These are phyloP conservation scores for Nematodospora anomalae DNA, from an alignment of 1,139 yeast species.

Conservation along the genomic window DNA sequence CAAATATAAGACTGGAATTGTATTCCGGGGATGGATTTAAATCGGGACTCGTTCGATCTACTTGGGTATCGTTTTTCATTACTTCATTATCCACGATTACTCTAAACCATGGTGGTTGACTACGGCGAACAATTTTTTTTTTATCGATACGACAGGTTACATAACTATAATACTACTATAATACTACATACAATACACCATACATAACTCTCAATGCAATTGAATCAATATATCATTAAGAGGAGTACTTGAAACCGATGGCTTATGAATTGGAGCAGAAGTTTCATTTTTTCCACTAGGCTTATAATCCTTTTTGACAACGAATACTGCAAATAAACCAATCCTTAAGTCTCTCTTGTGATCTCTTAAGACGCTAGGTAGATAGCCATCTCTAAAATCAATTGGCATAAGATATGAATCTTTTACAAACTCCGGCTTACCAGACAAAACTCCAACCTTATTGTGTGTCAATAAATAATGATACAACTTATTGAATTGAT, in stretches of 20 bases:
- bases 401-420: constrained; percentile 65
- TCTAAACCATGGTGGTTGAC: too few species aligned
- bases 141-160: too few species aligned
- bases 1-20: constrained; percentile 7
- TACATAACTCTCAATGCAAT: not conserved
- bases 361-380: constrained; percentile 29
- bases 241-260: not conserved
- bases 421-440: constrained; percentile 51
- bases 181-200: too few species aligned
- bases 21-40: not conserved
- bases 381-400: constrained; percentile 25
- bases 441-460: constrained; percentile 65
- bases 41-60: not conserved
- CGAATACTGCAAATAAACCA: constrained; percentile 47
- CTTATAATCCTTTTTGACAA: constrained; percentile 45
- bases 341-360: constrained; percentile 18
- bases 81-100: not conserved
- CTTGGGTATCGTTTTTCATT: not conserved
- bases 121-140: too few species aligned
- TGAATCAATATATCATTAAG: not conserved
- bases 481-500: constrained; percentile 48
- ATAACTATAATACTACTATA: too few species aligned
- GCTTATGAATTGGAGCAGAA: not conserved
- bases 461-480: constrained; percentile 49
- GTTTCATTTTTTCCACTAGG: constrained; percentile 14